These are phyloP conservation scores for Coemansia sp. DNA, from an alignment of 371 early-diverging fungal species.

Conservation along the genomic window DNA sequence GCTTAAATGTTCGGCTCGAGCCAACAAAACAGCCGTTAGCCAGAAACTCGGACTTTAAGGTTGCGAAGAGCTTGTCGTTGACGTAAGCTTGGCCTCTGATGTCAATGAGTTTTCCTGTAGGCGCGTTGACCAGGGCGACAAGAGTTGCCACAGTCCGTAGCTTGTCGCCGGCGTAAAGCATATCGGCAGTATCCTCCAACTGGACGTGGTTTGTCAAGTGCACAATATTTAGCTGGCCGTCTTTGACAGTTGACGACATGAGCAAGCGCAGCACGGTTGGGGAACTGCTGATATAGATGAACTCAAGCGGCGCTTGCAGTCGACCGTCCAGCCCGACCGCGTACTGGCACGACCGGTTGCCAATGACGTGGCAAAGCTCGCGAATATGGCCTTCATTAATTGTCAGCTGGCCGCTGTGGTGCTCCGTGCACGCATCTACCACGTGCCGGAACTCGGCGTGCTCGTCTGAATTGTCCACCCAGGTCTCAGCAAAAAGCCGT, in stretches of 20 bases:
- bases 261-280: conserved; percentile 5
- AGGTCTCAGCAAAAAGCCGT: background rate
- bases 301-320: conserved; percentile 83
- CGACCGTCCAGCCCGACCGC: conserved; percentile 47
- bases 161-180: too few species aligned
- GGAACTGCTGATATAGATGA: conserved; percentile 29
- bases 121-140: conserved; percentile 51
- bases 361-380: conserved; percentile 82
- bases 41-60: conserved; percentile 63
- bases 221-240: conserved; percentile 83
- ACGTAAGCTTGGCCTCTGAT: conserved; percentile 1
- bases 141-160: conserved; percentile 15
- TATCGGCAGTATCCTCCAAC: too few species aligned
- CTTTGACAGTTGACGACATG: conserved; percentile 60
- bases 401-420: background rate
- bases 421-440: background rate
- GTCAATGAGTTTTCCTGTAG: conserved; percentile 64
- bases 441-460: background rate
- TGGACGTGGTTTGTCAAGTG: conserved; percentile 49
- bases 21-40: conserved; percentile 86
- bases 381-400: conserved; percentile 36
- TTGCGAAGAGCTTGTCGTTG: conserved; percentile 28
- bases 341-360: conserved; percentile 76
- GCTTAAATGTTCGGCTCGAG: conserved; percentile 48
- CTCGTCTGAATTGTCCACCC: background rate